Percentiles rank a stretch among this genome's conserved stretches.
phyloP scores from a whole-genome alignment of 345 rosid genomes.

The Pistacia atlantica region DNA sequence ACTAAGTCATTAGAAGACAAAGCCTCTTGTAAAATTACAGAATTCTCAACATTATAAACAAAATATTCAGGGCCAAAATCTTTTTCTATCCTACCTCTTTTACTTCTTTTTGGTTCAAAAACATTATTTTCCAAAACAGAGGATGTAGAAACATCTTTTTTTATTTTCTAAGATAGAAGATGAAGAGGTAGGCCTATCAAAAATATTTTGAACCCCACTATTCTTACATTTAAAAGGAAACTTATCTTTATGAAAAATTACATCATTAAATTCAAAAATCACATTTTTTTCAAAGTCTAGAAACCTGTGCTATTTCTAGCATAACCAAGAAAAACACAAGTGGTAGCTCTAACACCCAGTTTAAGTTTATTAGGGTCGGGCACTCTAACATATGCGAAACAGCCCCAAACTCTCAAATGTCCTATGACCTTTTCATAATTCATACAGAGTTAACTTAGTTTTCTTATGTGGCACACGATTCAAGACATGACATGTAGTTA shows the following conservation, averaged over 20 bases:
- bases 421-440: neutral
- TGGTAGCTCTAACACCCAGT: neutral
- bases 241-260: neutral
- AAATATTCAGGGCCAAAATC: neutral
- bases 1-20: neutral
- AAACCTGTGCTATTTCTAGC: slow-evolving; percentile 1
- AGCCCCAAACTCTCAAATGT: slow-evolving; percentile 5
- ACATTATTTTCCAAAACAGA: too few species aligned
- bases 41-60: neutral
- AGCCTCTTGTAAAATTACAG: neutral
- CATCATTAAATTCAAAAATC: neutral
- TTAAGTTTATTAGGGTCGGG: neutral
- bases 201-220: too few species aligned
- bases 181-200: too few species aligned
- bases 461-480: neutral
- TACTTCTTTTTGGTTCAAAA: neutral
- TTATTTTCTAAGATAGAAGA: too few species aligned
- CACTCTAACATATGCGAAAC: slow-evolving; percentile 2
- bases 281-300: neutral
- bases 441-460: neutral
- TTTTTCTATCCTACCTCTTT: neutral
- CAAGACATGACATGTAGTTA: neutral
- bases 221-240: too few species aligned
- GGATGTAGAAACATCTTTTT: too few species aligned
- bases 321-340: slow-evolving; percentile 9